Evolutionary conservation across 345 rosid species (phyloP).

Genomic region (Camelina sativa): DNA sequence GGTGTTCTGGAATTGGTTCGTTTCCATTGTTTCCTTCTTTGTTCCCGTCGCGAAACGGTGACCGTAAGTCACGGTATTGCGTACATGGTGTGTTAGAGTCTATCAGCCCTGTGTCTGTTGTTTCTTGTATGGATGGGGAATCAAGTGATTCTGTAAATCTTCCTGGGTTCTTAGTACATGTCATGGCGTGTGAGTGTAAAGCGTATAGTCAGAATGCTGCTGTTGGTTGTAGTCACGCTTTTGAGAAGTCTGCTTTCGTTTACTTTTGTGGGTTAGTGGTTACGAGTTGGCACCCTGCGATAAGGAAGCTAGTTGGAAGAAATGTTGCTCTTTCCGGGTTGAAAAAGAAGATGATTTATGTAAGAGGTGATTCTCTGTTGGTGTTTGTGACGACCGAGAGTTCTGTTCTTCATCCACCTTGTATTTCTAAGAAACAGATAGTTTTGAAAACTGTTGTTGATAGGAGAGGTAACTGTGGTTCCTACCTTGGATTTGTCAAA

Average conservation of each 20-base stretch:
- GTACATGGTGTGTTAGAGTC: constrained; percentile 68
- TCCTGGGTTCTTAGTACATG: constrained; percentile 66
- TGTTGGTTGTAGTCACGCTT: constrained; percentile 44
- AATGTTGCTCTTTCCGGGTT: constrained; percentile 54
- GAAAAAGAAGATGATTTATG: constrained; percentile 69
- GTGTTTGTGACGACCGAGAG: constrained; percentile 59
- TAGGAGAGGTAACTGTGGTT: constrained; percentile 60
- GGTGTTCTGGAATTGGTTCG: constrained; percentile 49
- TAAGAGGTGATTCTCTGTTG: constrained; percentile 57
- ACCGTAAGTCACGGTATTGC: constrained; percentile 49
- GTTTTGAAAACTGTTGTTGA: constrained; percentile 37
- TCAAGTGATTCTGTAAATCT: constrained; percentile 44
- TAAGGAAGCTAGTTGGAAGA: constrained; percentile 65
- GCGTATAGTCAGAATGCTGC: constrained; percentile 41
- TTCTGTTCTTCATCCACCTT: constrained; percentile 58
- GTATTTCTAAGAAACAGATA: constrained; percentile 42
- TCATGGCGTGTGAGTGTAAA: constrained; percentile 66
- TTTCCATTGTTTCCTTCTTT: constrained; percentile 49
- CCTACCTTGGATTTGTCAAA: constrained; percentile 69
- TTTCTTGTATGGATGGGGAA: constrained; percentile 53
- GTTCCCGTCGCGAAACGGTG: constrained; percentile 16
- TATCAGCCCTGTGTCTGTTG: constrained; percentile 66
- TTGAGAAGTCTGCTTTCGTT: constrained; percentile 52
- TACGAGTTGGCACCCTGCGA: constrained; percentile 73
- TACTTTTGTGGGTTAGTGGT: constrained; percentile 66